A percentile compares a stretch with the other conserved stretches of the same genome.
Conservation (phyloP, 805 yeast genomes). For the Metschnikowia lachancei region DNA sequence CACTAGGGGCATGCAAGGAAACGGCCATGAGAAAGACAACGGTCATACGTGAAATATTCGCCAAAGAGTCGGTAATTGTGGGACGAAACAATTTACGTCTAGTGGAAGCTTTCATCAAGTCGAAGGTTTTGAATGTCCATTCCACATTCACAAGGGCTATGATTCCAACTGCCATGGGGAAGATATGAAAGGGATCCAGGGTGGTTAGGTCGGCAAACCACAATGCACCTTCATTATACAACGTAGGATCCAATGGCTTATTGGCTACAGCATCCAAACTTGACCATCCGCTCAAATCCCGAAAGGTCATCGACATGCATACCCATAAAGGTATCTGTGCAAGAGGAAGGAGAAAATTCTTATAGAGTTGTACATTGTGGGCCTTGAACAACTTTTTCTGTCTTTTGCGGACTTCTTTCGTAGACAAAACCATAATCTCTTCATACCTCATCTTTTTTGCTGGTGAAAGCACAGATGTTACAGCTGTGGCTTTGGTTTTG, state of each 20-base stretch:
- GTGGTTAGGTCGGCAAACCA: slow-evolving; percentile 62
- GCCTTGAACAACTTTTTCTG: slow-evolving; percentile 69
- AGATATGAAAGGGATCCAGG: slow-evolving; percentile 57
- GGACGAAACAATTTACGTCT: slow-evolving; percentile 49
- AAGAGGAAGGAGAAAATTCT: slow-evolving; percentile 68
- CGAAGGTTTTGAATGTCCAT: slow-evolving; percentile 70
- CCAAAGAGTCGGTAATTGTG: slow-evolving; percentile 59
- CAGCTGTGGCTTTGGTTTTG: slow-evolving; percentile 18
- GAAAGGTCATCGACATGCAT: slow-evolving; percentile 67
- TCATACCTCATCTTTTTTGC: slow-evolving; percentile 60
- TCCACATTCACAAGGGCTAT: slow-evolving; percentile 76
- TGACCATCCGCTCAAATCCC: slow-evolving; percentile 72
- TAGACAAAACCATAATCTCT: slow-evolving; percentile 68
- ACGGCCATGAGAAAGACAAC: slow-evolving; percentile 79
- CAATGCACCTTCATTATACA: slow-evolving; percentile 53
- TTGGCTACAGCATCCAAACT: slow-evolving; percentile 42
- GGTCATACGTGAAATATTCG: slow-evolving; percentile 70
- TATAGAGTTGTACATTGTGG: slow-evolving; percentile 75
- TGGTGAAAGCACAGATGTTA: slow-evolving; percentile 30
- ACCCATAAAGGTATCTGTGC: slow-evolving; percentile 90
- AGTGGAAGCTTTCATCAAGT: slow-evolving; percentile 41
- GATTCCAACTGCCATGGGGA: slow-evolving; percentile 73
- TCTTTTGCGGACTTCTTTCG: slow-evolving; percentile 74
- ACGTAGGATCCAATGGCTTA: slow-evolving; percentile 48
- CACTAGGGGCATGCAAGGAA: slow-evolving; percentile 81